Base-by-base conservation (phyloP, 257 asterid species). In the Salvia miltiorrhiza region DNA sequence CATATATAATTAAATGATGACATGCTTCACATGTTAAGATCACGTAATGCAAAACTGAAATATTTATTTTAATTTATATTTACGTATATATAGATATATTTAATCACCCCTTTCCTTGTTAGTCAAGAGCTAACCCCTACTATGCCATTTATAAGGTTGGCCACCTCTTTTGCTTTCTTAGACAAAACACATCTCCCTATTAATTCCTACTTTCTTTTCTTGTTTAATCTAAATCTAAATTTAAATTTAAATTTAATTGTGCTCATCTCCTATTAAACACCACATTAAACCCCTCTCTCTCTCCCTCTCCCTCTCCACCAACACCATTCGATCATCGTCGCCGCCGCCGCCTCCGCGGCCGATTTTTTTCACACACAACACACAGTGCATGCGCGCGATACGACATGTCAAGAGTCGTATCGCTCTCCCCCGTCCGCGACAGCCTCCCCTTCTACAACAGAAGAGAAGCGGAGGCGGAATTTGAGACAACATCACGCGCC, bases 351-450 rank as follows among this genome's bases (percentile, higher is more conserved):
- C 53, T 8, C 54, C 41, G 40, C 41, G 16, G 3, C 35, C 23
- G n/a, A n/a, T 14, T 17, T 16, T 16, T 47, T 47, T 24, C 53
- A 8, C 48, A 33, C 57, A 43, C 7, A 32, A 43, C 48, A 14
- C 43, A 14, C 52, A 50, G 37, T 69, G 59, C 40, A 58, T 19
- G 45, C n/a, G 4, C 20, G 2, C 53, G n/a, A n/a, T n/a, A n/a
- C 76, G 45, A 75, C 10, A 35, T 75, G 79, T 53, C 79, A 55
- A 78, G 84, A 67, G 55, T 73, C 0, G 74, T 77, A n/a, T 82
- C 73, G 1, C 35, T 68, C 0, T 54, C 77, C 7, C 80, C 78
- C 1, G 41, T 54, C 16, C 65, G 47, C 58, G 79, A 73, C 33
- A 45, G 32, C 30, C 32, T 16, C 23, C 72, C 71, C 56, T 19